Evolutionary conservation across 2,329 filamentous ascomycete genomes (phyloP).

Genomic region (Endocalyx cinctus): DNA sequence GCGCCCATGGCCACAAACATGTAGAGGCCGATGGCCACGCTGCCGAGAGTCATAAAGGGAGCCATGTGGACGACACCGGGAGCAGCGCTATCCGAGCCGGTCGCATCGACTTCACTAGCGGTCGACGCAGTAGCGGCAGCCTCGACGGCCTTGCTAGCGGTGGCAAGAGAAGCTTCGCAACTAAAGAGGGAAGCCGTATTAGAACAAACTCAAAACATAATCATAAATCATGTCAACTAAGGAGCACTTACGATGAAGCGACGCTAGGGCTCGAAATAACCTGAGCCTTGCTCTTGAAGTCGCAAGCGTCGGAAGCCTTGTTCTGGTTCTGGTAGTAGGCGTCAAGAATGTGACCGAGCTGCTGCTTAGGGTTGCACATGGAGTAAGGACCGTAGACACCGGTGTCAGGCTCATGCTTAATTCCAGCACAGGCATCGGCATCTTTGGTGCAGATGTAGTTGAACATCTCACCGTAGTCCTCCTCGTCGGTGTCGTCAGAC

Average conservation of each 20-base stretch:
- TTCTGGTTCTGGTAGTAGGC: conserved; percentile 51
- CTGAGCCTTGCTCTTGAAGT: conserved; percentile 53
- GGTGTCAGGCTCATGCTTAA: conserved; percentile 48
- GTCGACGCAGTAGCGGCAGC: conserved; percentile 27
- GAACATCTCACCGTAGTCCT: conserved; percentile 48
- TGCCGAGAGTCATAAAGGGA: conserved; percentile 40
- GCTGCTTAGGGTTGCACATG: conserved; percentile 57
- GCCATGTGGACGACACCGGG: conserved; percentile 32
- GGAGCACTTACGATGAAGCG: conserved; percentile 17
- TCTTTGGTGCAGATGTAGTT: conserved; percentile 36
- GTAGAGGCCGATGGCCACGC: conserved; percentile 46
- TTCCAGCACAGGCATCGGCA: conserved; percentile 49
- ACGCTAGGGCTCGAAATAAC: conserved; percentile 20
- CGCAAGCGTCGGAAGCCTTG: conserved; percentile 45
- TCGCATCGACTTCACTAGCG: conserved; percentile 12
- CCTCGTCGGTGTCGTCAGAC: conserved; percentile 43
- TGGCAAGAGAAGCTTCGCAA: conserved; percentile 44
- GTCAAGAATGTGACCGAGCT: conserved; percentile 57
- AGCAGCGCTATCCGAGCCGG: conserved; percentile 28
- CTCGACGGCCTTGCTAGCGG: conserved; percentile 36
- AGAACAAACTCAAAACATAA: not conserved
- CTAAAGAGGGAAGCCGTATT: conserved; percentile 6
- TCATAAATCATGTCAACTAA: not conserved
- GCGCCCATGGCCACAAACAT: conserved; percentile 46
- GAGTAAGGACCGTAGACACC: conserved; percentile 60